Percentiles rank a stretch among this genome's conserved stretches.
Conservation (phyloP, 2,329 filamentous ascomycete genomes). For the Botrytis paeoniae region DNA sequence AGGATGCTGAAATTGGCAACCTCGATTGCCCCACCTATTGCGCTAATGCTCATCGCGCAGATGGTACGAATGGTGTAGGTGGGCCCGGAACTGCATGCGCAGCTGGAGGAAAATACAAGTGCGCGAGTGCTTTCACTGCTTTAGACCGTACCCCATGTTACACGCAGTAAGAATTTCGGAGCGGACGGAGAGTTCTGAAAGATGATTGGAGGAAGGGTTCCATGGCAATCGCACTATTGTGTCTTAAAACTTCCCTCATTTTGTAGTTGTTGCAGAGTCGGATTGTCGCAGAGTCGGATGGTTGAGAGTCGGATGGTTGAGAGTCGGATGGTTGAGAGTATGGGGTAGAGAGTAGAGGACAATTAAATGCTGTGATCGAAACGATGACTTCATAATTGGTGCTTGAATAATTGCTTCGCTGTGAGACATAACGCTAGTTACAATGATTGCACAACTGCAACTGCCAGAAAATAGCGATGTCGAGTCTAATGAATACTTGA, state of each 20-base stretch:
- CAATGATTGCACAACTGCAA: neutral
- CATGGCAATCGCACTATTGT: neutral
- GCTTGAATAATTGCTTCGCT: neutral
- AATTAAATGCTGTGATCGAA: neutral
- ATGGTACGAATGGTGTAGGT: neutral
- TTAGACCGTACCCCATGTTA: neutral
- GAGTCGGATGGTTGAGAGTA: neutral
- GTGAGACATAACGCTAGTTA: neutral
- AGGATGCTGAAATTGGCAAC: neutral
- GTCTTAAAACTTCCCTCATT: neutral
- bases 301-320: neutral
- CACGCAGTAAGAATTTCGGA: neutral
- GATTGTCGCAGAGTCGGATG: too few relatives aligned
- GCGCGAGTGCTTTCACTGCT: neutral
- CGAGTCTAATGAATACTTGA: neutral
- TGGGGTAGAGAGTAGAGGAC: neutral
- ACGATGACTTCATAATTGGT: neutral
- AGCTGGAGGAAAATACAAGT: neutral
- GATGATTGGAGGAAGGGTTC: too few relatives aligned
- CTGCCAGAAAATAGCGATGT: neutral
- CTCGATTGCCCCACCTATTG: neutral
- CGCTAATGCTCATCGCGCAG: neutral
- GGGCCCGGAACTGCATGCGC: neutral
- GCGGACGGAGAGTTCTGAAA: too few relatives aligned
- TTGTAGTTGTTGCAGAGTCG: neutral